Conservation (phyloP, 2,329 filamentous ascomycete genomes). For the Fusarium tricinctum region DNA sequence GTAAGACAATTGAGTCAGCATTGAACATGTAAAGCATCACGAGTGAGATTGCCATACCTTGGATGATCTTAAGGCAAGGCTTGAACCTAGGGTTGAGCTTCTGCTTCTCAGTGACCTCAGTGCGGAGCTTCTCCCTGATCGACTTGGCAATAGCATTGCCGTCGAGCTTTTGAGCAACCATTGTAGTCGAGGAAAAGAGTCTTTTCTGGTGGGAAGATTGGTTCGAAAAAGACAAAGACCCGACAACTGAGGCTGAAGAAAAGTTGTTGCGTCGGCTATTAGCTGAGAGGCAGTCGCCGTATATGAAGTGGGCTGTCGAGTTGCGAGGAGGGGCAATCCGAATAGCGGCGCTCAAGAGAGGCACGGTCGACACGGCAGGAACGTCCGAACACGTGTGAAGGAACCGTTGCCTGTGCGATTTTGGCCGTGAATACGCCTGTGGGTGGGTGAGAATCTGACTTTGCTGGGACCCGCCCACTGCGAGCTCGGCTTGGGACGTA, state of each 20-base stretch:
- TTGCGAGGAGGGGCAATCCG: constrained; percentile 46
- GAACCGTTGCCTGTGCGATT: constrained; percentile 30
- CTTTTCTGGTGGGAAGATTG: constrained; percentile 40
- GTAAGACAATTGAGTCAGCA: constrained; percentile 43
- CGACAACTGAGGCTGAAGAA: constrained; percentile 32
- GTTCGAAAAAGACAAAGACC: constrained; percentile 23
- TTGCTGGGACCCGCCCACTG: constrained; percentile 44
- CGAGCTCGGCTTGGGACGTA: constrained; percentile 40
- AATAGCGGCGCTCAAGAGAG: constrained; percentile 36
- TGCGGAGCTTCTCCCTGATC: constrained; percentile 85
- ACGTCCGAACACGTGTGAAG: constrained; percentile 46
- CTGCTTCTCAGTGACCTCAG: constrained; percentile 86
- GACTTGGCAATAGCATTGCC: constrained; percentile 94
- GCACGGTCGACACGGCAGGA: constrained; percentile 43
- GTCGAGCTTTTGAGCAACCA: constrained; percentile 93
- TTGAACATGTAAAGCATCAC: constrained; percentile 22
- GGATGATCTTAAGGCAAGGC: constrained; percentile 93
- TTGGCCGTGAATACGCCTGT: constrained; percentile 29
- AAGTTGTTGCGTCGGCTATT: constrained; percentile 33
- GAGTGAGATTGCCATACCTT: constrained; percentile 71
- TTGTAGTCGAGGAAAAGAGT: constrained; percentile 69
- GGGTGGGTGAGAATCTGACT: constrained; percentile 38
- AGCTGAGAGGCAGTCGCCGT: constrained; percentile 33
- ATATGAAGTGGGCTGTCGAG: constrained; percentile 40
- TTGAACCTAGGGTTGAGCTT: constrained; percentile 87